A percentile compares a stretch with the other conserved stretches of the same genome.
These are phyloP conservation scores for Cyathus striatus DNA, from an alignment of 768 basidiomycete genomes.

Conservation along the genomic window DNA sequence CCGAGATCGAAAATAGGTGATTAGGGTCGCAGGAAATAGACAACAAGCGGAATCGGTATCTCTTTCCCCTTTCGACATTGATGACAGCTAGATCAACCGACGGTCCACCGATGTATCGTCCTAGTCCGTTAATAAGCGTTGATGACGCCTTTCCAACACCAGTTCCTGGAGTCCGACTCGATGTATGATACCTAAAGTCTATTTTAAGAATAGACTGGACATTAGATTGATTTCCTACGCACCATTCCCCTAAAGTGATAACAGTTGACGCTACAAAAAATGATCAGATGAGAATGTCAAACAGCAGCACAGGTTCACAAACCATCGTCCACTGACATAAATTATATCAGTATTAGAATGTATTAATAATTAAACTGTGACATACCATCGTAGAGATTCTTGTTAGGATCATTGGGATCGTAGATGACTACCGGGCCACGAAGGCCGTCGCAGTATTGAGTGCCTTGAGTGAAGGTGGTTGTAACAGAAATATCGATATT, in stretches of 20 bases:
- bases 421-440: constrained; percentile 34
- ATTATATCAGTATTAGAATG: background rate
- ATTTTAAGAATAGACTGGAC: background rate
- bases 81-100: constrained; percentile 22
- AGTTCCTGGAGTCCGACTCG: constrained; percentile 10
- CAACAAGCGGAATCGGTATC: constrained; percentile 22
- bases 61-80: constrained; percentile 24
- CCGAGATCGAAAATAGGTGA: constrained; percentile 38
- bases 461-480: constrained; percentile 6
- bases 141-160: constrained; percentile 14
- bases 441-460: constrained; percentile 44
- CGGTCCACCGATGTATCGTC: constrained; percentile 27
- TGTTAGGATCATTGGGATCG: constrained; percentile 16
- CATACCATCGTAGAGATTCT: constrained; percentile 7
- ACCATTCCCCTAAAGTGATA: constrained; percentile 35
- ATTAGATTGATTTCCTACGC: constrained; percentile 1
- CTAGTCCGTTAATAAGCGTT: constrained; percentile 32
- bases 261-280: constrained; percentile 30
- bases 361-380: background rate
- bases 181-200: constrained; percentile 13
- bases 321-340: constrained; percentile 25
- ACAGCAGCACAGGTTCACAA: constrained; percentile 4
- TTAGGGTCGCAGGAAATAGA: constrained; percentile 21
- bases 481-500: background rate
- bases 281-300: constrained; percentile 12